Base-by-base conservation (phyloP, 228 moss, liverwort and hornwort genomes). In the Sphagnum fallax region DNA sequence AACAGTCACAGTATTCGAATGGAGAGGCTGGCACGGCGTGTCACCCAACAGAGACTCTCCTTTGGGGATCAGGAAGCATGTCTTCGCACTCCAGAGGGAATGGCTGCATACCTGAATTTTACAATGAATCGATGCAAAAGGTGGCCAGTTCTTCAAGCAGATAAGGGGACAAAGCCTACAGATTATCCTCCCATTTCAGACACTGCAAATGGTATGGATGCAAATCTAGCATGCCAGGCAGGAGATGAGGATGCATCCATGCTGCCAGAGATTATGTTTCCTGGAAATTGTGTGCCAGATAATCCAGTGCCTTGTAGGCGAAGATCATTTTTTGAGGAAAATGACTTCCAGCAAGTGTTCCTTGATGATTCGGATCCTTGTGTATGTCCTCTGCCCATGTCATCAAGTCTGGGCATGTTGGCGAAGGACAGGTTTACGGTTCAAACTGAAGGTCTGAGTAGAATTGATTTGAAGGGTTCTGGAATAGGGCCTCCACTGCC, bases 1-100 rank as follows among this genome's bases (percentile, higher is more conserved):
- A 78, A 61, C 65, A 75, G 80, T 71, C 53, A 84, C 13, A 72
- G 69, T 74, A 81, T 81, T 71, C 85, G 92, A 80, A 93, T 87
- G 88, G 72, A 84, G 51, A 79, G 86, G 60, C 58, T 93, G 62
- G 90, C 90, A 63, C 77, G 80, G 62, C 88, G 92, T 69, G 69
- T 78, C 67, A 74, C 86, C 16, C 90, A 90, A 75, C 84, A 86
- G 70, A 83, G 78, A 68, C 84, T 90, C 64, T 76, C 90, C 16
- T 90, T 93, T 67, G 78, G 81, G 73, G 92, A 93, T 49, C 92
- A 84, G 74, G 90, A 93, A 74, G 92, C 90, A 61, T 86, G 76
- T 76, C 49, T 84, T 57, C 84, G 90, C 16, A 87, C 90, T 60
- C 76, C 90, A 47, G 66, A 74, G 58, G 90, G 88, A 69, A 93